Conservation (phyloP, 768 basidiomycete genomes). For the Glaciozyma antarctica region DNA sequence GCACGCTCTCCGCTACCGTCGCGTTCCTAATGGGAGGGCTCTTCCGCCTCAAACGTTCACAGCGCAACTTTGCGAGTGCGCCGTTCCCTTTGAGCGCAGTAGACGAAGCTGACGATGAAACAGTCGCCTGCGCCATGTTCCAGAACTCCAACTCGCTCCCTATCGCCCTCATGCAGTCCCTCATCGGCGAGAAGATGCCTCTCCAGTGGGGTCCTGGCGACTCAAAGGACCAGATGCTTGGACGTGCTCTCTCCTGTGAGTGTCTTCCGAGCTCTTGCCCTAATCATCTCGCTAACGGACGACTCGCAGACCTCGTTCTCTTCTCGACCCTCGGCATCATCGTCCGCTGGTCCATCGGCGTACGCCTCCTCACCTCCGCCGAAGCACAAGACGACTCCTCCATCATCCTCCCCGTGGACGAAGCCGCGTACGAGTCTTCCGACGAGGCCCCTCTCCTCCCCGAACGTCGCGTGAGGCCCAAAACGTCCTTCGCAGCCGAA, state of each 20-base stretch:
- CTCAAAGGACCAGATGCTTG: slow-evolving; percentile 77
- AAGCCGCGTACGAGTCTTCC: slow-evolving; percentile 11
- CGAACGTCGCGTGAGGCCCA: not conserved
- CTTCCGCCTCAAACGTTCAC: slow-evolving; percentile 61
- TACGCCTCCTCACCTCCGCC: slow-evolving; percentile 66
- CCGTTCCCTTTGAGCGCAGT: not conserved
- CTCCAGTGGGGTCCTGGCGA: slow-evolving; percentile 44
- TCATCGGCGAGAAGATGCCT: slow-evolving; percentile 34
- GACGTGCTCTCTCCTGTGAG: slow-evolving; percentile 59
- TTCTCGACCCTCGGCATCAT: slow-evolving; percentile 74
- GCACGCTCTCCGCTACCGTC: slow-evolving; percentile 57
- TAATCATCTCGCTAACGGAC: not conserved
- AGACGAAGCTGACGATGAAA: not conserved
- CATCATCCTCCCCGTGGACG: slow-evolving; percentile 64
- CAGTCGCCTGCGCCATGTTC: slow-evolving; percentile 33
- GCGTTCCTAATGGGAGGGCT: slow-evolving; percentile 56
- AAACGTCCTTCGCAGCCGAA: too few species aligned
- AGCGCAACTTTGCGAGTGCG: slow-evolving; percentile 51
- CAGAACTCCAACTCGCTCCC: slow-evolving; percentile 91
- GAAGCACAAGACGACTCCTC: slow-evolving; percentile 49
- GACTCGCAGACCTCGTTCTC: slow-evolving; percentile 46
- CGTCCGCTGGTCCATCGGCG: slow-evolving; percentile 85
- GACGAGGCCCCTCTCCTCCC: not conserved
- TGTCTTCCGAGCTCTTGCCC: not conserved
- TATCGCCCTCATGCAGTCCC: slow-evolving; percentile 64